phyloP scores from a whole-genome alignment of 1,139 yeast species.

The Lodderomyces margitis region DNA sequence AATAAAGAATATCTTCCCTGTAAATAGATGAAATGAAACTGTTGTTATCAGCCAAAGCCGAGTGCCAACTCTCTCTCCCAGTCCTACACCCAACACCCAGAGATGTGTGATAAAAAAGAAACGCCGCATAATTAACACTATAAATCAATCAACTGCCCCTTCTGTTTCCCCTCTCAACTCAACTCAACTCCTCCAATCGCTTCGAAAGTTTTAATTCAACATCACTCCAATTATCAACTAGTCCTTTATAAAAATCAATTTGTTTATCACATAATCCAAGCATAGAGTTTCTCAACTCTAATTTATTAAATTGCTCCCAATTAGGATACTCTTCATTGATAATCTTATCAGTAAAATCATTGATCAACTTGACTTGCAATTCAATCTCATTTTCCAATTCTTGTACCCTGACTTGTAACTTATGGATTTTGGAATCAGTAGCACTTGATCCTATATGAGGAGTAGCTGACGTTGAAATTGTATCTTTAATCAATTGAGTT shows the following conservation, averaged over 20 bases:
- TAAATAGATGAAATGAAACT: too few relatives aligned
- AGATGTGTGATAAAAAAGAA: too few relatives aligned
- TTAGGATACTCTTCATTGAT: slow-evolving; percentile 79
- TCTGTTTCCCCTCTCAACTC: slow-evolving; percentile 1
- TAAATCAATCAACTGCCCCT: too few relatives aligned
- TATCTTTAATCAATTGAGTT: slow-evolving; percentile 46
- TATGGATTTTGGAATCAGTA: slow-evolving; percentile 34
- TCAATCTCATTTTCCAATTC: slow-evolving; percentile 54
- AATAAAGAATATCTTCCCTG: not conserved
- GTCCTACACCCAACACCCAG: too few relatives aligned
- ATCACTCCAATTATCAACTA: slow-evolving; percentile 70
- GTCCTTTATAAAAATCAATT: slow-evolving; percentile 68
- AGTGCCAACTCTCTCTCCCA: too few relatives aligned
- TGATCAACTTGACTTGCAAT: slow-evolving; percentile 45
- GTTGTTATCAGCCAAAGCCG: too few relatives aligned
- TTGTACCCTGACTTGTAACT: slow-evolving; percentile 31
- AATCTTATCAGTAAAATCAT: slow-evolving; percentile 65
- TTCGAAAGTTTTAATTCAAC: slow-evolving; percentile 48
- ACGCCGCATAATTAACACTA: too few relatives aligned
- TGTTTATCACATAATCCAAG: slow-evolving; percentile 72
- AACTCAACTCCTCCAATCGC: slow-evolving; percentile 24
- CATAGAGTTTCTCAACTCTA: slow-evolving; percentile 72
- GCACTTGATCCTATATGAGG: slow-evolving; percentile 40
- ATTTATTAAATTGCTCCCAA: slow-evolving; percentile 78
- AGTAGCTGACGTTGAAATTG: slow-evolving; percentile 45